Conservation (phyloP, 352 stramenopile genomes). For the Pythium guiyangense region DNA sequence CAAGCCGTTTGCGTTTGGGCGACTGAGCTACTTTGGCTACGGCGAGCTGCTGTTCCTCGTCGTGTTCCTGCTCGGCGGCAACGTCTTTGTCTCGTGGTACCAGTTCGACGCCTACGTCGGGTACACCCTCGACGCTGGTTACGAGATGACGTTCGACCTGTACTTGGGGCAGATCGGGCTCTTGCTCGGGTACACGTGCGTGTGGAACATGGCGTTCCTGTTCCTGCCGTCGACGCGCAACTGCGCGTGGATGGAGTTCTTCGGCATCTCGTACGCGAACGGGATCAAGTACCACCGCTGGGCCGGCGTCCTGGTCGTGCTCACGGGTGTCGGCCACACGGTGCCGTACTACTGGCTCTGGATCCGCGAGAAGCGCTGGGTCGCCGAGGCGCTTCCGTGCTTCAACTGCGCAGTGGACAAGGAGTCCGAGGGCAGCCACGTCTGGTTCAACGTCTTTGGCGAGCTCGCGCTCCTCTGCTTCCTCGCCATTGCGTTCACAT, state of each 20-base stretch:
- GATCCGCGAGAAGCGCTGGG: constrained; percentile 18
- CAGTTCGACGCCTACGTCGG: constrained; percentile 13
- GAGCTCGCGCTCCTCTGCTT: constrained; percentile 31
- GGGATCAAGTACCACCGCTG: constrained; percentile 39
- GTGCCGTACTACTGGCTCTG: constrained; percentile 24
- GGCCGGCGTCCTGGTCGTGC: constrained; percentile 20
- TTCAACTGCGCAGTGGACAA: constrained; percentile 27
- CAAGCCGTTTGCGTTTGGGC: constrained; percentile 12
- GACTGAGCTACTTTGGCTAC: constrained; percentile 11
- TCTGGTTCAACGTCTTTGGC: constrained; percentile 42
- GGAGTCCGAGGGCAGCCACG: constrained; percentile 7
- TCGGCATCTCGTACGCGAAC: constrained; percentile 32
- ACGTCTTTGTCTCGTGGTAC: constrained; percentile 15
- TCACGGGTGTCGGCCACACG: constrained; percentile 18
- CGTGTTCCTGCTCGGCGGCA: constrained; percentile 18
- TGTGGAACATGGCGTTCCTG: constrained; percentile 39
- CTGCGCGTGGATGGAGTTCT: constrained; percentile 30
- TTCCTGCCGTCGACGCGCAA: constrained; percentile 30
- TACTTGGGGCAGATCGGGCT: constrained; percentile 13
- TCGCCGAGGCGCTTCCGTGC: constrained; percentile 27
- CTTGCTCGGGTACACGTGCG: constrained; percentile 17
- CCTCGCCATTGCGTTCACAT: constrained; percentile 23
- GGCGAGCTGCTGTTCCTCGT: constrained; percentile 20
- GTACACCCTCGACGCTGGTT: neutral
- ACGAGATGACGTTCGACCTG: constrained; percentile 1